These are phyloP conservation scores for Butyriboletus loyo DNA, from an alignment of 768 basidiomycete species.

Conservation along the genomic window DNA sequence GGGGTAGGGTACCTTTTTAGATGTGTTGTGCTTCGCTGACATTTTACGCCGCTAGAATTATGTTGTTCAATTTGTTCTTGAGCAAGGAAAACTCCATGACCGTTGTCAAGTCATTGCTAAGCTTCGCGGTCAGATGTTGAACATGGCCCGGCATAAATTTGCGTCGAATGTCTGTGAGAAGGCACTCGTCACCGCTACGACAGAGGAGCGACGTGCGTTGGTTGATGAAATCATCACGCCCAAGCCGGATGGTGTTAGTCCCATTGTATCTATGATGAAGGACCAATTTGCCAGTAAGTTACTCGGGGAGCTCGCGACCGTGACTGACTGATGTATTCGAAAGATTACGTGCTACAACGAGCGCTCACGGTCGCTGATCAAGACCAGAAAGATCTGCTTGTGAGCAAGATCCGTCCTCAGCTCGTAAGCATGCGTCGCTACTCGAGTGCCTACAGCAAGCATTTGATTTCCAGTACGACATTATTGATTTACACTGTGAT, in stretches of 20 bases:
- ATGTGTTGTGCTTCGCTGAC: not conserved
- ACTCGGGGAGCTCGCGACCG: not conserved
- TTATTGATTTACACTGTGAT: not conserved
- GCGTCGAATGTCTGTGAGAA: conserved; percentile 97
- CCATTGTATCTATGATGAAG: conserved; percentile 71
- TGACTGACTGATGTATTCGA: conserved; percentile 1
- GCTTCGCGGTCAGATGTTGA: conserved; percentile 74
- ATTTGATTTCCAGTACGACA: conserved; percentile 71
- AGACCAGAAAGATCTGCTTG: conserved; percentile 67
- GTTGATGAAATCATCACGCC: conserved; percentile 79
- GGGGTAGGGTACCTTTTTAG: conserved; percentile 54
- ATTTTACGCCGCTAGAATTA: conserved; percentile 63
- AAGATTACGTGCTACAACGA: conserved; percentile 86
- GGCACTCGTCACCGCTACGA: conserved; percentile 65
- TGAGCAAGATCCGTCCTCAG: conserved; percentile 61
- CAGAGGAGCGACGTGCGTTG: conserved; percentile 61
- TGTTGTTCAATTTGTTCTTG: conserved; percentile 91
- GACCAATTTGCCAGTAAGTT: conserved; percentile 85
- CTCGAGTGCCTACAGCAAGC: conserved; percentile 74
- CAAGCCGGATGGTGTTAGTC: conserved; percentile 64
- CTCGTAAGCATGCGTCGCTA: conserved; percentile 68
- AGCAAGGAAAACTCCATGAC: conserved; percentile 72
- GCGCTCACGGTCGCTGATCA: conserved; percentile 67
- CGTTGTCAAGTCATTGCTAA: conserved; percentile 60
- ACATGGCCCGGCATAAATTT: conserved; percentile 84